Evolutionary conservation across 2,329 filamentous ascomycete genomes (phyloP).

Genomic region (Sarocladiaceae sp.): DNA sequence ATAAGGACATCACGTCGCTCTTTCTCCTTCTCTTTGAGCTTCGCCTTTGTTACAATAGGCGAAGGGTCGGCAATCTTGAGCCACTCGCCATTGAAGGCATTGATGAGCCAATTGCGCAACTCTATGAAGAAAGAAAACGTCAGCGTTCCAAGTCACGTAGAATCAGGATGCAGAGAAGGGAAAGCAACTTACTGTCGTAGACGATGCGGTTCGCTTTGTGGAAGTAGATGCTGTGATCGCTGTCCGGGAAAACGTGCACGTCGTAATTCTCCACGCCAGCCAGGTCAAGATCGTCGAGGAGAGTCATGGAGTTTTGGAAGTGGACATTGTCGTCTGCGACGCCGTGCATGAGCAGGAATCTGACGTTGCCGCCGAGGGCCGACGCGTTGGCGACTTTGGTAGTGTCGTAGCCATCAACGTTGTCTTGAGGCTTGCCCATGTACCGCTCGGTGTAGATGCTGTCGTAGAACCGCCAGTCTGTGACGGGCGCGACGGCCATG

Average conservation of each 20-base stretch:
- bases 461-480: slow-evolving; percentile 95
- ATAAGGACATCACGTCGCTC: slow-evolving; percentile 2
- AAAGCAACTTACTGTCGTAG: slow-evolving; percentile 70
- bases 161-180: not conserved
- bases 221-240: slow-evolving; percentile 90
- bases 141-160: no score
- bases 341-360: slow-evolving; percentile 94
- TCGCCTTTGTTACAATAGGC: slow-evolving; percentile 30
- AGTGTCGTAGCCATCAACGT: slow-evolving; percentile 68
- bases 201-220: slow-evolving; percentile 89
- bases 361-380: slow-evolving; percentile 67
- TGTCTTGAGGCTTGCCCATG: slow-evolving; percentile 90
- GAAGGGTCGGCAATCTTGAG: slow-evolving; percentile 50
- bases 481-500: slow-evolving; percentile 98
- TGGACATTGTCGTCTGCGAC: slow-evolving; percentile 97
- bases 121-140: slow-evolving; percentile 38
- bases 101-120: slow-evolving; percentile 84
- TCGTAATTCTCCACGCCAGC: slow-evolving; percentile 87
- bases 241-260: slow-evolving; percentile 93
- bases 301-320: slow-evolving; percentile 83
- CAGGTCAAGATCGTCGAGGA: slow-evolving; percentile 82
- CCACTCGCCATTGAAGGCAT: slow-evolving; percentile 98
- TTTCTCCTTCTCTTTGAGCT: slow-evolving; percentile 3
- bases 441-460: slow-evolving; percentile 93
- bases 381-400: slow-evolving; percentile 68